A percentile compares a stretch with the other conserved stretches of the same genome.
Conservation (phyloP, 352 stramenopile species). For the Phytopythium chamaehyphon region DNA sequence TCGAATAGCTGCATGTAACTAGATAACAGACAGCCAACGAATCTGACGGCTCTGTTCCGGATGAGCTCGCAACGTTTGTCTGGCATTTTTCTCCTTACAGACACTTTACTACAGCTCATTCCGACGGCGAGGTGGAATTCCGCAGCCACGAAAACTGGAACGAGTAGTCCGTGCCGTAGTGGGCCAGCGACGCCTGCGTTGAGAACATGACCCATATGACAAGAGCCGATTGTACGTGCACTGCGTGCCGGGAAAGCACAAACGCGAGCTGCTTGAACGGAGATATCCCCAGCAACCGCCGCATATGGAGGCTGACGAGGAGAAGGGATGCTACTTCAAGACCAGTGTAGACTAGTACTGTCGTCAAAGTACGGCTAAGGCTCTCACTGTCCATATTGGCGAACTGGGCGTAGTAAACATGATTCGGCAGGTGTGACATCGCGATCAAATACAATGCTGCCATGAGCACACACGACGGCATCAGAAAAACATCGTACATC, state of each 20-base stretch:
- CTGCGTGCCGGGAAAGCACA: background rate
- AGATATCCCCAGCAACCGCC: background rate
- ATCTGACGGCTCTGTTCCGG: no score
- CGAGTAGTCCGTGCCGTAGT: background rate
- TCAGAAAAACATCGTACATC: no score
- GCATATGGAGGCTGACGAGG: no score
- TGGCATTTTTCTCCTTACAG: background rate
- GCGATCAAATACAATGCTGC: slow-evolving; percentile 4
- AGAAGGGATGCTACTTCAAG: no score
- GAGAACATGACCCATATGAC: background rate
- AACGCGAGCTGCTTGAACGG: background rate
- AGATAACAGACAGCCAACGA: no score
- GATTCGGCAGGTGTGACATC: slow-evolving; percentile 9
- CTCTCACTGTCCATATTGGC: slow-evolving; percentile 1
- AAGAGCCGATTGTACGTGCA: no score
- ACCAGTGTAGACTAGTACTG: slow-evolving; percentile 12
- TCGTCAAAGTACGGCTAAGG: slow-evolving; percentile 5
- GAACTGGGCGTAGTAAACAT: slow-evolving; percentile 10
- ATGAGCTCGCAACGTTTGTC: no score
- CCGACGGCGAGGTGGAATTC: background rate
- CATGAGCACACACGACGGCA: no score
- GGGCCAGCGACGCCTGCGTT: background rate
- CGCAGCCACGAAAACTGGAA: background rate
- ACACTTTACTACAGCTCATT: background rate
- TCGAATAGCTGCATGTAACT: no score